Percentiles rank a stretch among this genome's conserved stretches.
Conservation (phyloP, 202 grass and related monocot genomes). For the Schoenoplectus tabernaemontani region DNA sequence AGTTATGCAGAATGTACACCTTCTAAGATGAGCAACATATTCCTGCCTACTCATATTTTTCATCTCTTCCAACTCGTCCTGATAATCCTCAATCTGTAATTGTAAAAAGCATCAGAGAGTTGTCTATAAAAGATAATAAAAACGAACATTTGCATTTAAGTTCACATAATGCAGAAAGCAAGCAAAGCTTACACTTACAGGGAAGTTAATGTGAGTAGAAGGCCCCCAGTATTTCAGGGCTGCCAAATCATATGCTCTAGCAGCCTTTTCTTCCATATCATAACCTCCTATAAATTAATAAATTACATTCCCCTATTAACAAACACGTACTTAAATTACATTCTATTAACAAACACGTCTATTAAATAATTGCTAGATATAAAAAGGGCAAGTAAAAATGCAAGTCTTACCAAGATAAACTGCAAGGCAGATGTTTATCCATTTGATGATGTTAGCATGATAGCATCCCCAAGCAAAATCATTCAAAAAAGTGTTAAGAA, state of each 20-base stretch:
- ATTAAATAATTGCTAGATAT: not conserved
- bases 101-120: not conserved
- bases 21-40: slow-evolving; percentile 91
- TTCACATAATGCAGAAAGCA: not conserved
- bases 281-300: slow-evolving; percentile 52
- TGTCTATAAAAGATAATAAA: not conserved
- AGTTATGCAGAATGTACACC: slow-evolving; percentile 26
- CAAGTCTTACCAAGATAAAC: slow-evolving; percentile 83
- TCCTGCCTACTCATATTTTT: slow-evolving; percentile 95
- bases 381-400: not conserved
- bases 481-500: slow-evolving; percentile 1
- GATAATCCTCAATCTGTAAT: slow-evolving; percentile 73
- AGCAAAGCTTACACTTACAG: slow-evolving; percentile 38
- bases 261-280: slow-evolving; percentile 98
- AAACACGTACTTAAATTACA: not conserved
- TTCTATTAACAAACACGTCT: slow-evolving; percentile 13
- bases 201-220: slow-evolving; percentile 95
- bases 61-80: slow-evolving; percentile 88
- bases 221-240: slow-evolving; percentile 97
- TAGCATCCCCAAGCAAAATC: slow-evolving; percentile 20
- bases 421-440: slow-evolving; percentile 31
- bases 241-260: slow-evolving; percentile 93
- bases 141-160: not conserved
- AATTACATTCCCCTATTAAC: not conserved
- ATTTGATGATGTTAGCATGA: not conserved